phyloP scores from a whole-genome alignment of 768 basidiomycete genomes.

The Clavaria fumosa region DNA sequence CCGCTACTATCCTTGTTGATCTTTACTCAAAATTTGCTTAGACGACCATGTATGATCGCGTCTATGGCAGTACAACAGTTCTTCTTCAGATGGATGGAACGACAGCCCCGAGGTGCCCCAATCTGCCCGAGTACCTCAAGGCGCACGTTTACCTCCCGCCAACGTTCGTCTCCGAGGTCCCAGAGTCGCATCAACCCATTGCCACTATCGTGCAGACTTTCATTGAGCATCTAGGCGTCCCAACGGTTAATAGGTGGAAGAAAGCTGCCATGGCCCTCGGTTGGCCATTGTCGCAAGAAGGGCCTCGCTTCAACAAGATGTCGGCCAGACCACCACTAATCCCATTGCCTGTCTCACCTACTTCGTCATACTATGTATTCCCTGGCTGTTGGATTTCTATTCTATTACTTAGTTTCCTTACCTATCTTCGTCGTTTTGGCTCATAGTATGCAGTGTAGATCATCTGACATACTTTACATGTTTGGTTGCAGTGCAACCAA shows the following conservation, averaged over 20 bases:
- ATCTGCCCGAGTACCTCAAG: not conserved
- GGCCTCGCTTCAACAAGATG: no score
- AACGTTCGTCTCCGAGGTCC: not conserved
- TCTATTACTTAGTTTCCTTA: no score
- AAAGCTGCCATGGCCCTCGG: no score
- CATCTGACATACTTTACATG: no score
- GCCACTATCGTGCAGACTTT: not conserved
- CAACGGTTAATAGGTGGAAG: not conserved
- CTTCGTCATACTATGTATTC: no score
- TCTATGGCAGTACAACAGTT: not conserved
- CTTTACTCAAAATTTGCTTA: not conserved
- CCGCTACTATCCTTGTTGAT: not conserved
- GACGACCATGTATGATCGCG: conserved; percentile 3
- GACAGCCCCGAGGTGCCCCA: not conserved
- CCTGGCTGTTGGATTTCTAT: no score
- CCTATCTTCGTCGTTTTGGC: no score
- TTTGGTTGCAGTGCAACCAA: no score
- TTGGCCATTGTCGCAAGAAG: no score
- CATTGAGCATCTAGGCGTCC: not conserved
- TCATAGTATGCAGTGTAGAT: no score
- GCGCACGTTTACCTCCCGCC: not conserved
- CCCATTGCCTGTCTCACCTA: no score
- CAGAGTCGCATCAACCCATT: not conserved
- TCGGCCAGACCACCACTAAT: no score
- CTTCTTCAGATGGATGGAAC: conserved; percentile 4